Evolutionary conservation across 1,284 basidiomycete species (phyloP).

Genomic region (Ceratobasidium theobromae): DNA sequence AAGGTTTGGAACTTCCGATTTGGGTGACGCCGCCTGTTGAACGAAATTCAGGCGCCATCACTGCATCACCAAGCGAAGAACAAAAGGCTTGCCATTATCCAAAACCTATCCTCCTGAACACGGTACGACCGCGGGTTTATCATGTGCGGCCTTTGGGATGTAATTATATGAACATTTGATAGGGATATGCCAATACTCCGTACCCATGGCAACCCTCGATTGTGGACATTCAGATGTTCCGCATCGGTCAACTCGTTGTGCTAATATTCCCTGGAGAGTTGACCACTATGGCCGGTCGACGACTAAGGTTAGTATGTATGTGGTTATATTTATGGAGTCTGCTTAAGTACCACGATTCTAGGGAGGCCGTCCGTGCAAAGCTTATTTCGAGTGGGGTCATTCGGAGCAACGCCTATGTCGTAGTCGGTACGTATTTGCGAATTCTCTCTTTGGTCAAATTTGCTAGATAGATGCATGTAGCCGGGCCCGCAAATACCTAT

Average conservation of each 20-base stretch:
- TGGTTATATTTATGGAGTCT: background rate
- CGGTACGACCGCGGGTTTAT: conserved; percentile 48
- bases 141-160: conserved; percentile 37
- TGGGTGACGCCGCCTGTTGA: background rate
- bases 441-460: background rate
- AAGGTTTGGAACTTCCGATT: conserved; percentile 46
- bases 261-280: conserved; percentile 71
- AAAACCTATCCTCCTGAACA: conserved; percentile 76
- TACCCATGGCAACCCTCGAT: conserved; percentile 77
- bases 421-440: conserved; percentile 45
- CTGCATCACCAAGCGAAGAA: conserved; percentile 57
- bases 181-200: conserved; percentile 66
- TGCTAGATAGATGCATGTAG: conserved; percentile 43
- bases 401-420: conserved; percentile 67
- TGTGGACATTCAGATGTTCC: conserved; percentile 78
- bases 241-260: conserved; percentile 77
- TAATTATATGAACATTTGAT: background rate
- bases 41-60: conserved; percentile 53
- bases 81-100: conserved; percentile 74
- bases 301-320: conserved; percentile 44
- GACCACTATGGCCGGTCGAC: conserved; percentile 58
- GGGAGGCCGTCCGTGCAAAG: conserved; percentile 60
- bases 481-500: conserved; percentile 81
- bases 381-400: conserved; percentile 65
- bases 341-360: conserved; percentile 39